Evolutionary conservation across 2,329 filamentous ascomycete species (phyloP).

Genomic region (Drechslerella stenobrocha): DNA sequence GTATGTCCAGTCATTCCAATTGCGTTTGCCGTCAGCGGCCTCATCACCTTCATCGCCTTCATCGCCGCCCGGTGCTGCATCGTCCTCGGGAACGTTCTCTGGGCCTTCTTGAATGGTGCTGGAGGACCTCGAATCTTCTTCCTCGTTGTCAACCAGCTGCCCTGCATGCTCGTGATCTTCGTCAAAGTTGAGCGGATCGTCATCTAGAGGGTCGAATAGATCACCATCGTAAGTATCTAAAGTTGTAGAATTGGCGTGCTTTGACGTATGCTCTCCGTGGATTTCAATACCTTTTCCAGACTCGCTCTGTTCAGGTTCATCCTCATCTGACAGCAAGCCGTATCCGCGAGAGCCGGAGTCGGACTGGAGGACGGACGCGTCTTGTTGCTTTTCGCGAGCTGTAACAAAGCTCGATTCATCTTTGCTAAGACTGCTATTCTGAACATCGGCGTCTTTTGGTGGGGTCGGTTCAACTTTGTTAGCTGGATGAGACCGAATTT

Average conservation of each 20-base stretch:
- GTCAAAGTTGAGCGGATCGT: slow-evolving; percentile 33
- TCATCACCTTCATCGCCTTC: slow-evolving; percentile 14
- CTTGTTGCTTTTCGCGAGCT: slow-evolving; percentile 30
- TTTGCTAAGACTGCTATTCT: slow-evolving; percentile 10
- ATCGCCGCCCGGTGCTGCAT: background rate
- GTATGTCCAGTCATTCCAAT: slow-evolving; percentile 41
- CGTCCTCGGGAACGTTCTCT: slow-evolving; percentile 4
- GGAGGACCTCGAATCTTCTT: slow-evolving; percentile 39
- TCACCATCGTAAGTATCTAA: slow-evolving; percentile 31
- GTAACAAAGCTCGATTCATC: slow-evolving; percentile 45
- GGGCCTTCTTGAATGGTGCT: slow-evolving; percentile 33
- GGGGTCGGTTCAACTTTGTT: background rate
- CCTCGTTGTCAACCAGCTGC: slow-evolving; percentile 1
- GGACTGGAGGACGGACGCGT: slow-evolving; percentile 14
- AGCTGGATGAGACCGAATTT: background rate
- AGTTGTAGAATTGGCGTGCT: slow-evolving; percentile 11
- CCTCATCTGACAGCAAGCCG: slow-evolving; percentile 24
- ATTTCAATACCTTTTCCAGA: slow-evolving; percentile 29
- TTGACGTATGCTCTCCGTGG: slow-evolving; percentile 3
- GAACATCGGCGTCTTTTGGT: background rate
- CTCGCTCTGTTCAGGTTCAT: slow-evolving; percentile 12
- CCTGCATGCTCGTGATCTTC: slow-evolving; percentile 7
- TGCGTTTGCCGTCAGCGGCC: background rate
- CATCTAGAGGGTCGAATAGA: slow-evolving; percentile 31
- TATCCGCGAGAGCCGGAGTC: slow-evolving; percentile 26